Conservation (phyloP, 1,139 yeast species). For the Pichiaceae sp. region DNA sequence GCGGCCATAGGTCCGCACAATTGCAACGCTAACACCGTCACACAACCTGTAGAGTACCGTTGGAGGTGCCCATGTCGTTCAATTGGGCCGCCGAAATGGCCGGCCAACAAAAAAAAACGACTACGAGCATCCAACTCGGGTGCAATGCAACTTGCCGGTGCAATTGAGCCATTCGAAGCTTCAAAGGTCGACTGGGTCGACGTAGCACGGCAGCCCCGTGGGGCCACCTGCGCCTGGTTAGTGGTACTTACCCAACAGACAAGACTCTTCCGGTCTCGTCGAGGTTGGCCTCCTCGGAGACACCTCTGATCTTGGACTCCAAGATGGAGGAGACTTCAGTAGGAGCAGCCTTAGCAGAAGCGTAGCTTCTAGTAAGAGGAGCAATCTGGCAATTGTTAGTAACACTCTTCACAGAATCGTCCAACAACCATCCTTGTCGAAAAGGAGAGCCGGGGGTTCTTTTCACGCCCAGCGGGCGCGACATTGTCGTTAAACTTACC, state of each 20-base stretch:
- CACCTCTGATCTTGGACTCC: slow-evolving; percentile 99
- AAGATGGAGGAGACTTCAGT: slow-evolving; percentile 98
- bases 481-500: slow-evolving; percentile 45
- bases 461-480: neutral
- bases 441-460: neutral
- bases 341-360: slow-evolving; percentile 97
- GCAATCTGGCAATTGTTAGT: slow-evolving; percentile 42
- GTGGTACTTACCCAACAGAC: slow-evolving; percentile 78
- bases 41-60: too few species aligned
- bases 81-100: too few species aligned
- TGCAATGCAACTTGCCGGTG: too few species aligned
- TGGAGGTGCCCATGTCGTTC: too few species aligned
- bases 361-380: slow-evolving; percentile 73
- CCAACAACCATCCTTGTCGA: neutral
- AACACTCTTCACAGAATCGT: neutral
- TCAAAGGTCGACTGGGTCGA: too few species aligned
- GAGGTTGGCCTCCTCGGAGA: slow-evolving; percentile 93
- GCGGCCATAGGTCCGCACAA: too few species aligned
- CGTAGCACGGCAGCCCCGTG: too few species aligned
- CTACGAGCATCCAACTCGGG: too few species aligned
- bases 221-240: too few species aligned
- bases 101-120: too few species aligned
- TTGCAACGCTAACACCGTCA: too few species aligned
- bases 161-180: too few species aligned
- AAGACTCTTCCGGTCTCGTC: slow-evolving; percentile 99